Percentiles rank a stretch among this genome's conserved stretches.
Evolutionary conservation across 2,329 filamentous ascomycete genomes (phyloP).

Genomic region (Hortaea werneckii): DNA sequence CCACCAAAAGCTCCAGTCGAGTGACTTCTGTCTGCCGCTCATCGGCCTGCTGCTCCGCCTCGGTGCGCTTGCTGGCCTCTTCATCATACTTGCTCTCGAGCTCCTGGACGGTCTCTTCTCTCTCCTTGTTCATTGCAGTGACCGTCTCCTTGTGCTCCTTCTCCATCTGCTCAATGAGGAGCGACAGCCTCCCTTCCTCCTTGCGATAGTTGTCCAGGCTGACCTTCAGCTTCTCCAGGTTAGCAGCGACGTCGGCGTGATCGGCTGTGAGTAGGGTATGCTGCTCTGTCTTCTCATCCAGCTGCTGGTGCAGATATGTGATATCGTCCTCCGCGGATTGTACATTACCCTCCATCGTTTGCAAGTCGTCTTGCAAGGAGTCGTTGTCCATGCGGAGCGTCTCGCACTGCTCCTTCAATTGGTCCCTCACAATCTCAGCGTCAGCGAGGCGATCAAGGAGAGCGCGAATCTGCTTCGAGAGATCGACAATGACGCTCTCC

Average conservation of each 20-base stretch:
- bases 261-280: conserved; percentile 15
- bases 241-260: conserved; percentile 25
- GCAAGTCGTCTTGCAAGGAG: conserved; percentile 27
- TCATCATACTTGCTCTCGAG: conserved; percentile 28
- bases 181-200: conserved; percentile 29
- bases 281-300: conserved; percentile 15
- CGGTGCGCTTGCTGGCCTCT: conserved; percentile 28
- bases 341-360: conserved; percentile 24
- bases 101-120: conserved; percentile 25
- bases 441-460: conserved; percentile 28
- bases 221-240: conserved; percentile 27
- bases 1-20: conserved; percentile 29
- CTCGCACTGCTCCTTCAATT: conserved; percentile 27
- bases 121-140: conserved; percentile 29
- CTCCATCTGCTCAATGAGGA: conserved; percentile 31
- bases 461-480: conserved; percentile 28
- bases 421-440: conserved; percentile 25
- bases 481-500: conserved; percentile 18
- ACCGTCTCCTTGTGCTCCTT: conserved; percentile 28
- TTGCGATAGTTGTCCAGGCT: conserved; percentile 30
- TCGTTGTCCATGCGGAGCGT: conserved; percentile 30
- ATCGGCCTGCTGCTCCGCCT: conserved; percentile 29
- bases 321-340: conserved; percentile 13
- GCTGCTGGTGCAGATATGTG: conserved; percentile 14
- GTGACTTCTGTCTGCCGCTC: conserved; percentile 31